Conservation (phyloP, 1,139 yeast genomes). For the Scheffersomyces segobiensis region DNA sequence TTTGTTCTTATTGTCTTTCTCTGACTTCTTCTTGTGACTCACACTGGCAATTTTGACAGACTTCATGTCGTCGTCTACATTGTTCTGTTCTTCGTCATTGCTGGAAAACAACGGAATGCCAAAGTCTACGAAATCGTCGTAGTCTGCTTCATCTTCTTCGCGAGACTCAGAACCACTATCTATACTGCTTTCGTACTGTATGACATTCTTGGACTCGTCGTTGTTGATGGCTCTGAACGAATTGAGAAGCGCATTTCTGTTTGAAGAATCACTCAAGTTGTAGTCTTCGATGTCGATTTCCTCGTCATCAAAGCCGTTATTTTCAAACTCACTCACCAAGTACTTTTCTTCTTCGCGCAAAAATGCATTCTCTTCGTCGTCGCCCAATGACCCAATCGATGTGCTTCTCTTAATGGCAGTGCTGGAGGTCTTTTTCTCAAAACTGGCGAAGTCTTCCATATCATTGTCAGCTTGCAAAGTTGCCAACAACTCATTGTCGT, state of each 20-base stretch:
- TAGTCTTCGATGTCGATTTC: conserved; percentile 15
- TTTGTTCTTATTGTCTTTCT: conserved; percentile 11
- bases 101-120: conserved; percentile 12
- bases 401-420: conserved; percentile 25
- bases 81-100: conserved; percentile 7
- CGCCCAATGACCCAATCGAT: conserved; percentile 48
- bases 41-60: conserved; percentile 4
- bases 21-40: conserved; percentile 6
- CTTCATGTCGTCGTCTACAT: conserved; percentile 1
- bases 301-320: conserved; percentile 48
- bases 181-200: conserved; percentile 32
- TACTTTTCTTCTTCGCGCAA: conserved; percentile 48
- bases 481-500: conserved; percentile 68
- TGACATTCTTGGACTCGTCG: conserved; percentile 22
- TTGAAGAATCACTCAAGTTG: conserved; percentile 15
- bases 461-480: conserved; percentile 70
- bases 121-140: conserved; percentile 21
- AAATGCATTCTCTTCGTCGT: conserved; percentile 53
- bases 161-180: conserved; percentile 22
- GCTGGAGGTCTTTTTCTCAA: conserved; percentile 10
- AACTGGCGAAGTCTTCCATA: conserved; percentile 37
- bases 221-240: conserved; percentile 25
- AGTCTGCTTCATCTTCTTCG: conserved; percentile 23
- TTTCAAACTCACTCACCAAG: conserved; percentile 50
- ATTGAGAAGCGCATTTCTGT: conserved; percentile 19